Conservation (phyloP, 1,284 basidiomycete species). For the Marasmius sp. region DNA sequence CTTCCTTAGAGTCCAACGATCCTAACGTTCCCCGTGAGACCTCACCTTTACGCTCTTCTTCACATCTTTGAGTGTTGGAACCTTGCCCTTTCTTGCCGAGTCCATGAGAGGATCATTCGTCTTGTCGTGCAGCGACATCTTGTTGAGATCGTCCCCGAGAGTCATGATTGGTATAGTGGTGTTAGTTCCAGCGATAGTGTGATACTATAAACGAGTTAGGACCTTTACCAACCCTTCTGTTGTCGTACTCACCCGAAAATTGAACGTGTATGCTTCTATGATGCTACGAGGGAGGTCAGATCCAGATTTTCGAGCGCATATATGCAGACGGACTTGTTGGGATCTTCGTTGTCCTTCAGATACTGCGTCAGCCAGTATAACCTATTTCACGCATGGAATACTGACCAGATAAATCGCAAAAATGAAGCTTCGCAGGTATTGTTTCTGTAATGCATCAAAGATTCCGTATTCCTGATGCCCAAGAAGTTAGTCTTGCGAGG, state of each 20-base stretch:
- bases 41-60: conserved; percentile 70
- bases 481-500: conserved; percentile 6
- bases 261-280: conserved; percentile 80
- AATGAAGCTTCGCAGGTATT: conserved; percentile 76
- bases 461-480: conserved; percentile 69
- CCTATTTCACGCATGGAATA: conserved; percentile 11
- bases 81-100: conserved; percentile 53
- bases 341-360: conserved; percentile 69
- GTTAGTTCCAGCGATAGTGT: conserved; percentile 55
- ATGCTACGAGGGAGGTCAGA: conserved; percentile 46
- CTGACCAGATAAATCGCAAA: conserved; percentile 80
- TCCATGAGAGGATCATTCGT: conserved; percentile 52
- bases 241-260: conserved; percentile 56
- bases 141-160: conserved; percentile 56
- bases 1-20: background rate
- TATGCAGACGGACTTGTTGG: conserved; percentile 61
- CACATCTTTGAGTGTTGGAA: conserved; percentile 70
- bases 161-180: conserved; percentile 64
- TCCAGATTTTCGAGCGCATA: conserved; percentile 17
- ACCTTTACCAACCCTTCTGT: conserved; percentile 4
- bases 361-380: background rate
- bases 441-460: conserved; percentile 75
- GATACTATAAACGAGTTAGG: conserved; percentile 45
- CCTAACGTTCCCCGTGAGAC: background rate
- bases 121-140: conserved; percentile 42